These are phyloP conservation scores for Rhinocladiella mackenziei DNA, from an alignment of 2,329 filamentous ascomycete genomes.

Conservation along the genomic window DNA sequence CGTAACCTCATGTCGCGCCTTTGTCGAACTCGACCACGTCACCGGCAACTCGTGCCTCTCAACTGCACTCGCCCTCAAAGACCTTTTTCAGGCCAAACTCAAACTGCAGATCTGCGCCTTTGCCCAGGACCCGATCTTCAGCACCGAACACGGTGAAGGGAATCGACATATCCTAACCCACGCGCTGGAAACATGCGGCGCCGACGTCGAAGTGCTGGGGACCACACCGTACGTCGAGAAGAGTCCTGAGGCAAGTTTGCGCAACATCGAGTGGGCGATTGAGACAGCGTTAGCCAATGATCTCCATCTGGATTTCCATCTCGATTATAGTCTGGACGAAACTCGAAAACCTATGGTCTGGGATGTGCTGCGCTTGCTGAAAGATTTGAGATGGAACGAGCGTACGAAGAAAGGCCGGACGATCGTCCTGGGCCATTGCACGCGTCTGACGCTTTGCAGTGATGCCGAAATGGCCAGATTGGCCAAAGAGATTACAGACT, in stretches of 20 bases:
- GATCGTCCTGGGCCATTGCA: slow-evolving; percentile 65
- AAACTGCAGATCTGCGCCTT: slow-evolving; percentile 66
- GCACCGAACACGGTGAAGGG: slow-evolving; percentile 48
- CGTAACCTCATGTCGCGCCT: slow-evolving; percentile 66
- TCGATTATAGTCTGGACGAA: slow-evolving; percentile 64
- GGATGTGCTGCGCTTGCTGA: slow-evolving; percentile 52
- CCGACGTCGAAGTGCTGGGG: slow-evolving; percentile 56
- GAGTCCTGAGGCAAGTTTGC: slow-evolving; percentile 44
- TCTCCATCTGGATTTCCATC: slow-evolving; percentile 65
- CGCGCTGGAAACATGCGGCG: slow-evolving; percentile 39
- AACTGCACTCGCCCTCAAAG: slow-evolving; percentile 56
- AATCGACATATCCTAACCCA: slow-evolving; percentile 51
- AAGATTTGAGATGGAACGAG: slow-evolving; percentile 47
- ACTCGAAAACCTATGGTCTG: slow-evolving; percentile 50
- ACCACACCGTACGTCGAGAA: slow-evolving; percentile 68
- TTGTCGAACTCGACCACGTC: slow-evolving; percentile 65
- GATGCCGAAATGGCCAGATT: slow-evolving; percentile 50
- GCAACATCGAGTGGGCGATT: slow-evolving; percentile 63
- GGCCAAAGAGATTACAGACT: slow-evolving; percentile 44
- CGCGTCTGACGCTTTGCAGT: slow-evolving; percentile 57
- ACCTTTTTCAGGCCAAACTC: slow-evolving; percentile 51
- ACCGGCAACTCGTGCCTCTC: slow-evolving; percentile 57
- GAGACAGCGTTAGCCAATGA: slow-evolving; percentile 47
- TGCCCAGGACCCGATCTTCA: slow-evolving; percentile 66
- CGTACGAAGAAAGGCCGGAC: slow-evolving; percentile 42